Evolutionary conservation across 169 alveolate species (phyloP), one percentile per base, ranked within the genome.

Genomic region (Plasmodium gonderi): DNA sequence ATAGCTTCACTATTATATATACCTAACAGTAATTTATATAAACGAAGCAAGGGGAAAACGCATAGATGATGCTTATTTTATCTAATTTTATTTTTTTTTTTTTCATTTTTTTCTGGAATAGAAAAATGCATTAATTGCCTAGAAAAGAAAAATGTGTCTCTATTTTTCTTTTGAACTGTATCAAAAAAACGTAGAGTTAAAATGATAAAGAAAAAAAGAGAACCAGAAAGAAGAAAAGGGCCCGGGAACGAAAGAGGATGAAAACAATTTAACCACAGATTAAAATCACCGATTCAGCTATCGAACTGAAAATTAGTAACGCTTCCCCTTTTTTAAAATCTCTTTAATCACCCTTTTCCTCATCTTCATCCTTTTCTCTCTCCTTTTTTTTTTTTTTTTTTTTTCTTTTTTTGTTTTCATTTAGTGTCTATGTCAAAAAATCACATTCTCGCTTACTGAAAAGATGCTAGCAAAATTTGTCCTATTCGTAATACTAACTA

Each of bases 401-500:
- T 60, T 20, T 20, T 49, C 2, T 49, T 20, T 14, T 2, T 54
- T 17, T 60, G 17, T 60, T 60, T 20, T 60, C 9, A 3, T 60
- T 12, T 60, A 36, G 4, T 23, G 26, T 36, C 26, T 60, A 36
- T 4, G 72, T n/a, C 72, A 60, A 60, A 60, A 26, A 60, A 60
- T 60, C 40, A 60, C 31, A 60, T 23, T 23, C 72, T n/a, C 72
- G 12, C 72, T 17, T 60, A n/a, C 72, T 60, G 26, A 60, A 60
- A 85, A 74, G 68, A 87, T 87, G 93, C 26, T 87, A 76, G 33
- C 47, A 49, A 74, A 64, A 31, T 38, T 87, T 51, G 23, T 87
- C 68, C 51, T 87, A 65, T 87, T 75, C 38, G 47, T 87, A 29
- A 31, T 87, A 60, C 78, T 75, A n/a, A 54, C 79, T 51, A 23